Evolutionary conservation across 306 rosid genomes (phyloP).

Genomic region (Pterocarpus santalinus): DNA sequence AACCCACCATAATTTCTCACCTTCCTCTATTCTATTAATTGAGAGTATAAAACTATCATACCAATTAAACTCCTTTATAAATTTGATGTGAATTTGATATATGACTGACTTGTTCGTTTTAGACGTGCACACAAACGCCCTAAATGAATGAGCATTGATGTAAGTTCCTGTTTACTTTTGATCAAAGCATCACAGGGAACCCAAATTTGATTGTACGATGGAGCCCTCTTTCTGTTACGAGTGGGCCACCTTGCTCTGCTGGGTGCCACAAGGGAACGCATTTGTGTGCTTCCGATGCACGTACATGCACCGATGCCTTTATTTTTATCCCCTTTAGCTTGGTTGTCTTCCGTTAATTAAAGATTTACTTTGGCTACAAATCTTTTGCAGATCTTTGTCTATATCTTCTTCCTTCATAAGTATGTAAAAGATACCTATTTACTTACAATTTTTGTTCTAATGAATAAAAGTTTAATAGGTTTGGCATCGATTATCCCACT

Average conservation of each 20-base stretch:
- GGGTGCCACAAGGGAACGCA: conserved; percentile 47
- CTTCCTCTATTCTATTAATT: no score
- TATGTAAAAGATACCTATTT: background rate
- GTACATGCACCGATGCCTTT: background rate
- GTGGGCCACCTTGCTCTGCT: conserved; percentile 50
- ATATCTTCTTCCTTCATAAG: no score
- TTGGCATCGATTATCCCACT: no score
- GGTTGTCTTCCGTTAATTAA: background rate
- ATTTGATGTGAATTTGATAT: no score
- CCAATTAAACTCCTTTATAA: no score
- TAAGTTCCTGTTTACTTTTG: conserved; percentile 30
- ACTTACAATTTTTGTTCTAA: background rate
- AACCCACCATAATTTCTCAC: no score
- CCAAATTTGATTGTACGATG: conserved; percentile 40
- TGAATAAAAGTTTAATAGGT: no score
- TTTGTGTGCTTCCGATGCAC: conserved; percentile 24
- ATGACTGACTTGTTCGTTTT: background rate
- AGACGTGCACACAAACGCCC: background rate
- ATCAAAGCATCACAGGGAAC: conserved; percentile 43
- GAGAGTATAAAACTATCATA: no score
- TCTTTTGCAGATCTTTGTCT: background rate
- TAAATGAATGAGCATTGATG: background rate
- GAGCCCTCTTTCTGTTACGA: conserved; percentile 1
- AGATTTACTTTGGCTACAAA: background rate
- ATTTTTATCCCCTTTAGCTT: background rate